Conservation (phyloP, 352 stramenopile genomes). For the Globisporangium nunn region DNA sequence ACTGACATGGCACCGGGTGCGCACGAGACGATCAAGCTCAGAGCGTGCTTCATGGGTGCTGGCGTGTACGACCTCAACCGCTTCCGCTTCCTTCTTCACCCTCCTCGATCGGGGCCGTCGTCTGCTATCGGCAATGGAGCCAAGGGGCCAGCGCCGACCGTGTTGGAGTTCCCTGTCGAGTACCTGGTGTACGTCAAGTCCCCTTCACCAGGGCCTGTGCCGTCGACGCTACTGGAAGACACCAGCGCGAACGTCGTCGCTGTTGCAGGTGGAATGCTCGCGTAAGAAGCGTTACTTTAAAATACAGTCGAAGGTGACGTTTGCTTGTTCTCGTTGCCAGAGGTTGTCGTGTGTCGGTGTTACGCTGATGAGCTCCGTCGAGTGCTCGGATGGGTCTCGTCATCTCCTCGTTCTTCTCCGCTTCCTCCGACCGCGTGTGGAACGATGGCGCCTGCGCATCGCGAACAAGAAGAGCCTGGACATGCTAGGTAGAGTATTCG, state of each 20-base stretch:
- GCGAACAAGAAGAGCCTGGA: conserved; percentile 8
- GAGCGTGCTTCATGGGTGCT: conserved; percentile 62
- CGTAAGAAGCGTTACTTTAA: background rate
- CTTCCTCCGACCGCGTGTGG: conserved; percentile 12
- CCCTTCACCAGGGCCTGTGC: conserved; percentile 3
- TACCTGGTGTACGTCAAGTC: conserved; percentile 66
- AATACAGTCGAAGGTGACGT: too few relatives aligned
- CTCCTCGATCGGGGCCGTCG: conserved; percentile 4
- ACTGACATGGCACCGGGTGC: conserved; percentile 38
- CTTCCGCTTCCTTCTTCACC: conserved; percentile 55
- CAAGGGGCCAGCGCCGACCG: conserved; percentile 16
- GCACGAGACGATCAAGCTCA: conserved; percentile 41
- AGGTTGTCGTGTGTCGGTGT: too few relatives aligned
- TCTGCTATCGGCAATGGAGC: background rate
- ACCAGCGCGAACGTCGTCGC: background rate
- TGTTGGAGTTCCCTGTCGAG: conserved; percentile 70
- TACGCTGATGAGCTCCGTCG: background rate
- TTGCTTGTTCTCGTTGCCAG: too few relatives aligned
- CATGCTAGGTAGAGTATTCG: conserved; percentile 15
- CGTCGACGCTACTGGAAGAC: background rate
- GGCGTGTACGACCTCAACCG: conserved; percentile 83
- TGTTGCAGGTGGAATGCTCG: background rate
- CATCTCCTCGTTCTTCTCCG: conserved; percentile 1
- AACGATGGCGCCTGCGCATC: conserved; percentile 8
- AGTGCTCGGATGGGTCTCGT: background rate